Evolutionary conservation across 208 protist species (phyloP), one percentile per base, ranked within the genome.

Genomic region (Trypanosoma boissoni): DNA sequence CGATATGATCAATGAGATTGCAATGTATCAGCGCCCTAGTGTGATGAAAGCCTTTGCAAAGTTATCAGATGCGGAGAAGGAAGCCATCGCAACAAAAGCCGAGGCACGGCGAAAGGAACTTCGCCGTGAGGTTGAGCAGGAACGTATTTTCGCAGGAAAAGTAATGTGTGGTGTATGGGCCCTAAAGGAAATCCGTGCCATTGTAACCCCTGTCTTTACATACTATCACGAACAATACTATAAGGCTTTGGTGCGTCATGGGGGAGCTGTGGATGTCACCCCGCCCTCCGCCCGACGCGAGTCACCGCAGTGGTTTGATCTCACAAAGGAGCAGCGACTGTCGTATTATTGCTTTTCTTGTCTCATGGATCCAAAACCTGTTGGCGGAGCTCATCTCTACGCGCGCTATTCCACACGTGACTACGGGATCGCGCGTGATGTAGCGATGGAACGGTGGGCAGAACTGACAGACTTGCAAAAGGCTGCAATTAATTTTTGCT

Each of bases 401-500:
- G 9, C 73, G 18, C 74, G 77, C 24, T 91, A 68, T 68, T 86
- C 74, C 48, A 59, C 51, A 10, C 82, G 83, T 0, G 88, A 95
- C 58, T 95, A 95, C 58, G 88, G 88, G 44, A 39, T 91, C 28
- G 8, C 43, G 0, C 65, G 79, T 16, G 58, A 61, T 10, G 76
- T 91, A 31, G 61, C 73, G 9, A 50, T 70, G 34, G 45, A 60
- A 21, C 64, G 68, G 28, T 92, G 69, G 64, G 21, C 49, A 0
- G 21, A 50, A 9, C 76, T 95, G 1, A 76, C 64, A 6, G 85
- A 95, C 20, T 57, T 87, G 45, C 84, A 95, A 63, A 72, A 74
- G 32, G 78, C 82, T 0, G 88, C 88, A 26, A 43, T 95, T 58
- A 74, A 82, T 32, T 95, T 92, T 55, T 86, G 83, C 27, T 95